These are phyloP conservation scores for Kazachstania sp. DNA, from an alignment of 1,139 yeast species.

Conservation along the genomic window DNA sequence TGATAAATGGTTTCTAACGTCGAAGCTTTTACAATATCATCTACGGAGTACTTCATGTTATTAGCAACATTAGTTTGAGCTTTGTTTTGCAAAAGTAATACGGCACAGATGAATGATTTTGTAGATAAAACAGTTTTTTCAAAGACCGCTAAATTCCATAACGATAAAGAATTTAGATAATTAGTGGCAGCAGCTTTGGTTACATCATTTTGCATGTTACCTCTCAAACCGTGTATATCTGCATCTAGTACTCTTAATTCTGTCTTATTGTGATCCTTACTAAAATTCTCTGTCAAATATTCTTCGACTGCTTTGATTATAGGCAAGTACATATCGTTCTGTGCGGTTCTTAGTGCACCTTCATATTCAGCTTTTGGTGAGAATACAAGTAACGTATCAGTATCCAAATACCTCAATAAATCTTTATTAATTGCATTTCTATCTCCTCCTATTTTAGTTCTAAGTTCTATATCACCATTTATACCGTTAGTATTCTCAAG, in stretches of 20 bases:
- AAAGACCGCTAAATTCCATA: conserved; percentile 76
- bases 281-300: conserved; percentile 43
- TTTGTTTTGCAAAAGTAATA: conserved; percentile 30
- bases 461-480: conserved; percentile 38
- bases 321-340: conserved; percentile 68
- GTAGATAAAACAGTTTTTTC: conserved; percentile 82
- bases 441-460: conserved; percentile 50
- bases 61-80: conserved; percentile 20
- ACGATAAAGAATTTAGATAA: conserved; percentile 56
- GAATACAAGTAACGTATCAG: conserved; percentile 84
- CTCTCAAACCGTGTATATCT: conserved; percentile 70
- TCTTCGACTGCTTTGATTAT: conserved; percentile 59
- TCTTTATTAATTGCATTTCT: conserved; percentile 46
- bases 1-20: conserved; percentile 78
- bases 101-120: conserved; percentile 80
- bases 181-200: conserved; percentile 54
- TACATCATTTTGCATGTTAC: conserved; percentile 59
- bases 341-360: conserved; percentile 68
- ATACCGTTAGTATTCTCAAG: conserved; percentile 30
- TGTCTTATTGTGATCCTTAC: conserved; percentile 27
- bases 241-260: conserved; percentile 60
- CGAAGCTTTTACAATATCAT: conserved; percentile 69
- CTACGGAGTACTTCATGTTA: conserved; percentile 36
- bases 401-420: conserved; percentile 75
- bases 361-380: conserved; percentile 78